A percentile compares a stretch with the other conserved stretches of the same genome.
Evolutionary conservation across 768 basidiomycete species (phyloP).

Genomic region (Auriscalpium microsporum): DNA sequence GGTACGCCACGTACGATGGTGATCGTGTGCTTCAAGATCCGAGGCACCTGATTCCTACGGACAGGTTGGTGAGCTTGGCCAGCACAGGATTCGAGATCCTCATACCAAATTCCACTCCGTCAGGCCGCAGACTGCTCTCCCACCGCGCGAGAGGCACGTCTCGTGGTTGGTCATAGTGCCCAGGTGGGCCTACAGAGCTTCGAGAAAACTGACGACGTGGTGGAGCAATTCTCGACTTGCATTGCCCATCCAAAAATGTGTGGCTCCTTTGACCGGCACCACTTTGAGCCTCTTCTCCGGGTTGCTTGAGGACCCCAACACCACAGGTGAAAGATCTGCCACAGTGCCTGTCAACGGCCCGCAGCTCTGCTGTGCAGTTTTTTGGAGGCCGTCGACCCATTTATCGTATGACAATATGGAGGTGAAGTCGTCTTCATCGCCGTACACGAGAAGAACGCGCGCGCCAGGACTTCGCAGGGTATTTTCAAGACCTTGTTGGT

Average conservation of each 20-base stretch:
- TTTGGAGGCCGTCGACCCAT: conserved; percentile 41
- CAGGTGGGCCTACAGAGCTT: neutral
- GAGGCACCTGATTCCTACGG: too few species aligned
- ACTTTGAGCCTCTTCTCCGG: conserved; percentile 2
- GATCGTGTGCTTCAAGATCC: too few species aligned
- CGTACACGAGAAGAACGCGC: conserved; percentile 56
- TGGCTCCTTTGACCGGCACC: conserved; percentile 10
- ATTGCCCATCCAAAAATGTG: conserved; percentile 15
- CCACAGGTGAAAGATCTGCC: neutral
- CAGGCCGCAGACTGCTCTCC: too few species aligned
- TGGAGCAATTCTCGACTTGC: conserved; percentile 9
- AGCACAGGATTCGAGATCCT: too few species aligned
- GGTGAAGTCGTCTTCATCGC: conserved; percentile 69
- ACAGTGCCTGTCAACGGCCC: neutral
- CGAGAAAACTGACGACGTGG: conserved; percentile 7
- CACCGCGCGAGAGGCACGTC: too few species aligned
- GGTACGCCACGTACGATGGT: too few species aligned
- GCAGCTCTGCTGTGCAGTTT: neutral
- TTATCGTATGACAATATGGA: conserved; percentile 39
- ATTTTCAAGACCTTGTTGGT: conserved; percentile 40
- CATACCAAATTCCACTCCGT: too few species aligned
- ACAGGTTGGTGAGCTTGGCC: too few species aligned
- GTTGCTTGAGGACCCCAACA: neutral
- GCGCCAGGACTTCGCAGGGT: conserved; percentile 39
- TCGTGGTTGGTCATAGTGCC: too few species aligned